Evolutionary conservation across 1,139 yeast species (phyloP).

Genomic region (Zygoascus meyerae): DNA sequence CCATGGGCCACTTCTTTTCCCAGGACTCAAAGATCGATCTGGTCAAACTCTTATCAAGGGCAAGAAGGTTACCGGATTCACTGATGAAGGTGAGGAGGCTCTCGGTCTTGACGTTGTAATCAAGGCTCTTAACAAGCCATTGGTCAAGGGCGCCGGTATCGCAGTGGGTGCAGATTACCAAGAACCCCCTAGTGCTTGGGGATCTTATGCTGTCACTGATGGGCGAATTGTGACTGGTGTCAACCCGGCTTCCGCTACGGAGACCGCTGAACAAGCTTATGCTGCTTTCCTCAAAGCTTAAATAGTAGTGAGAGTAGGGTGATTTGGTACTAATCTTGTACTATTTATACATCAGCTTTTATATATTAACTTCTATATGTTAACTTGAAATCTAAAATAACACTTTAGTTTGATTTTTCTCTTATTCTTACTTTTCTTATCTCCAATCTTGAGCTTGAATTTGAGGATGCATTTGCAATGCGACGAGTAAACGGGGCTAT

Average conservation of each 20-base stretch:
- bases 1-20: constrained; percentile 58
- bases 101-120: constrained; percentile 38
- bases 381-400: no score
- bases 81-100: constrained; percentile 47
- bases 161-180: constrained; percentile 42
- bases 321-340: no score
- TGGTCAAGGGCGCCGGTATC: constrained; percentile 35
- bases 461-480: no score
- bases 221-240: constrained; percentile 56
- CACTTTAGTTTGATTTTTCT: no score
- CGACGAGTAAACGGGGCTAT: no score
- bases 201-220: constrained; percentile 45
- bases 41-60: constrained; percentile 47
- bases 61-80: constrained; percentile 55
- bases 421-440: no score
- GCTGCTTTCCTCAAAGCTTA: constrained; percentile 13
- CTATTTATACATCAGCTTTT: no score
- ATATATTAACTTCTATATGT: no score
- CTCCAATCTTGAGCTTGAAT: no score
- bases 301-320: no score
- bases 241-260: constrained; percentile 54
- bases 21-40: constrained; percentile 40
- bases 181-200: constrained; percentile 46
- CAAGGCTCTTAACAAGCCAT: constrained; percentile 32
- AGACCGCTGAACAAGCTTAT: constrained; percentile 40